Conservation (phyloP, 139 green algal species). For the Trebouxia sp. region DNA sequence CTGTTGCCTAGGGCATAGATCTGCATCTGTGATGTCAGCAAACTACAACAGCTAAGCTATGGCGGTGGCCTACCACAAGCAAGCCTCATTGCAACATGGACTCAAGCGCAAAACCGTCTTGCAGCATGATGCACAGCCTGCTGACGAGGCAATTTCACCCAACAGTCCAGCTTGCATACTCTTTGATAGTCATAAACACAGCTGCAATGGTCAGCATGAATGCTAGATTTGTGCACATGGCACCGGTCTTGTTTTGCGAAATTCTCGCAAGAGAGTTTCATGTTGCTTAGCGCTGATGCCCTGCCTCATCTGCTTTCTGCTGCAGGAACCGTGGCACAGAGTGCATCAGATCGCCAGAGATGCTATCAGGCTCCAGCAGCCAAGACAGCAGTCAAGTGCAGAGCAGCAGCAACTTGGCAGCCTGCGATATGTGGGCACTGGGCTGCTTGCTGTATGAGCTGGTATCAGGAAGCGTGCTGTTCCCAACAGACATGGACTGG, state of each 20-base stretch:
- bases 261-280: no score
- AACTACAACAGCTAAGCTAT: no score
- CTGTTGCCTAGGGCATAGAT: no score
- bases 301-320: no score
- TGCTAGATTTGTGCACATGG: no score
- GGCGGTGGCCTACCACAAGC: constrained; percentile 20
- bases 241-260: no score
- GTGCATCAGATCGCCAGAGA: constrained; percentile 83
- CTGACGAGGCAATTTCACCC: no score
- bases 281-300: no score
- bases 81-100: neutral
- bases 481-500: constrained; percentile 66
- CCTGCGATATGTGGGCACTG: constrained; percentile 82
- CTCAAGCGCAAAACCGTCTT: neutral
- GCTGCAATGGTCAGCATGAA: no score
- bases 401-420: constrained; percentile 5
- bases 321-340: constrained; percentile 72
- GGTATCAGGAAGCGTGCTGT: constrained; percentile 68
- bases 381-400: constrained; percentile 6
- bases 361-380: constrained; percentile 70
- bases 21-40: no score
- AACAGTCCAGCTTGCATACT: neutral
- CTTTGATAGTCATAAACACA: no score
- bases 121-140: neutral
- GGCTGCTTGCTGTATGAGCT: constrained; percentile 88